These are phyloP conservation scores for Tulasnella sp. DNA, from an alignment of 768 basidiomycete species.

Conservation along the genomic window DNA sequence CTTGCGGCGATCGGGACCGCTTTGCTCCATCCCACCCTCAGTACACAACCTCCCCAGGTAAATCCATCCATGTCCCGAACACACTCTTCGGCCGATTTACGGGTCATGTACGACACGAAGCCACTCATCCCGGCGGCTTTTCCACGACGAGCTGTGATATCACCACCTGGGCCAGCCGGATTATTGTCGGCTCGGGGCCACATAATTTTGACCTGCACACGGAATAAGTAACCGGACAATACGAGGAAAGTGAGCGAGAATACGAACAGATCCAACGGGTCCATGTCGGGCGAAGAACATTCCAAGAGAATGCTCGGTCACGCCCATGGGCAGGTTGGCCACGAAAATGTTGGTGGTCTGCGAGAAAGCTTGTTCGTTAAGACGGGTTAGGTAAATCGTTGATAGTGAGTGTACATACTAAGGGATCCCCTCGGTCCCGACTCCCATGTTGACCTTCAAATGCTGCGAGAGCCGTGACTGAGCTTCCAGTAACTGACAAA, in stretches of 20 bases:
- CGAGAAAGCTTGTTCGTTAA: neutral
- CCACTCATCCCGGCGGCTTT: conserved; percentile 79
- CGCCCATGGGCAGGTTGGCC: conserved; percentile 78
- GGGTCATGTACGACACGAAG: conserved; percentile 94
- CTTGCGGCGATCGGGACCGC: conserved; percentile 76
- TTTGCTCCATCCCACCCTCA: conserved; percentile 95
- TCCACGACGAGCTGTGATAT: conserved; percentile 61
- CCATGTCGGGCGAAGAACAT: conserved; percentile 85
- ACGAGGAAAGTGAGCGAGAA: neutral
- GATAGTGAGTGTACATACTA: conserved; percentile 35
- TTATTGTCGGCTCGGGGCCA: conserved; percentile 80
- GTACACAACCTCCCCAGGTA: conserved; percentile 84
- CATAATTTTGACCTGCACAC: conserved; percentile 84
- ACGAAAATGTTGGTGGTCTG: conserved; percentile 96
- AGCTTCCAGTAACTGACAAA: conserved; percentile 45
- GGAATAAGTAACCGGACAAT: neutral
- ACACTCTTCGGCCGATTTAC: conserved; percentile 81
- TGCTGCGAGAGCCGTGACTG: conserved; percentile 86
- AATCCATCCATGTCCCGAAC: conserved; percentile 83
- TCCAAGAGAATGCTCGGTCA: conserved; percentile 78
- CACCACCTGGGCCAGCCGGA: conserved; percentile 52
- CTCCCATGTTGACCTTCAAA: conserved; percentile 88
- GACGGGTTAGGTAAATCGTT: neutral
- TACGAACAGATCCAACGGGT: conserved; percentile 64
- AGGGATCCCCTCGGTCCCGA: conserved; percentile 78